phyloP scores from a whole-genome alignment of 495 filamentous ascomycete genomes.

The Rusavskia elegans region DNA sequence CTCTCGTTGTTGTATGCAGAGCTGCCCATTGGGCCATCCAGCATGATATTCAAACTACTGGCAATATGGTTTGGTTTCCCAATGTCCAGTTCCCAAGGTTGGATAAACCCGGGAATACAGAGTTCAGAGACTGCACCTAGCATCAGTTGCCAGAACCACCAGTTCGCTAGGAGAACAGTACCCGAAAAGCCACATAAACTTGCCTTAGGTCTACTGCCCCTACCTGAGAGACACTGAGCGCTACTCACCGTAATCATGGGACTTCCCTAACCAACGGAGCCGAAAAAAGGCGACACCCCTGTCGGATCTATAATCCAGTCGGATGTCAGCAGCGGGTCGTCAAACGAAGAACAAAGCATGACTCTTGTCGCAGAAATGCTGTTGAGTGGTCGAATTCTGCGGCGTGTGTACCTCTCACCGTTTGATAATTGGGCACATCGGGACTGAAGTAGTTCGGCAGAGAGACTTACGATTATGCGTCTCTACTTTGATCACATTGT shows the following conservation, averaged over 20 bases:
- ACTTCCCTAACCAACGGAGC: conserved; percentile 45
- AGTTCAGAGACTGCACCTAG: too few relatives aligned
- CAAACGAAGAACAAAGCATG: too few relatives aligned
- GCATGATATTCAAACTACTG: conserved; percentile 88
- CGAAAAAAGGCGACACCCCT: conserved; percentile 68
- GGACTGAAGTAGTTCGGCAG: too few relatives aligned
- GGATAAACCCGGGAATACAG: conserved; percentile 54
- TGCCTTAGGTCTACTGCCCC: conserved; percentile 85
- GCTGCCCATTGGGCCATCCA: conserved; percentile 71
- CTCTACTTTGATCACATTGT: conserved; percentile 89
- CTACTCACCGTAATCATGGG: too few relatives aligned
- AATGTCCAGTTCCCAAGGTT: conserved; percentile 83
- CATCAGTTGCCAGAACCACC: too few relatives aligned
- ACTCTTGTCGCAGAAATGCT: too few relatives aligned
- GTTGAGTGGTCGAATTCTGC: too few relatives aligned
- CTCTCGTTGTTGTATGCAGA: conserved; percentile 97
- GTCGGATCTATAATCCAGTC: conserved; percentile 43
- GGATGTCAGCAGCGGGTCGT: too few relatives aligned
- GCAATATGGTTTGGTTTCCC: conserved; percentile 86
- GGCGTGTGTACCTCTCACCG: too few relatives aligned
- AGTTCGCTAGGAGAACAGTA: conserved; percentile 50
- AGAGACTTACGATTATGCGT: conserved; percentile 57
- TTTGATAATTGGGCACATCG: too few relatives aligned
- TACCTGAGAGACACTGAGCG: conserved; percentile 18
- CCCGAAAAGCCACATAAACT: conserved; percentile 88